Evolutionary conservation across 2,329 filamentous ascomycete species (phyloP), one percentile per base, ranked within the genome.

Genomic region (Graphiopsis chlorocephala): DNA sequence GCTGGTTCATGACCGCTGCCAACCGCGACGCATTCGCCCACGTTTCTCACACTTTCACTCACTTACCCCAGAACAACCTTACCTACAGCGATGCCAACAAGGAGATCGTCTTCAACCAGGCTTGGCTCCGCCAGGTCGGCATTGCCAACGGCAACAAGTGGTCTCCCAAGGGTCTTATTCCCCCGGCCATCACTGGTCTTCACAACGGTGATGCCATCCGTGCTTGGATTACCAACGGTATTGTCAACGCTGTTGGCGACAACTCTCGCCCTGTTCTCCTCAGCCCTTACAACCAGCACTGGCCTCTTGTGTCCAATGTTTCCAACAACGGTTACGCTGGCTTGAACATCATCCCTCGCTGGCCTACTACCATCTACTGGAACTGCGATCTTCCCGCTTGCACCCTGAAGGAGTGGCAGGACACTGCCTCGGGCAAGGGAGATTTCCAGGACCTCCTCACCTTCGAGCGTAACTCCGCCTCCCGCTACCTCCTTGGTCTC

Each of bases 11-110:
- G 25, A 81, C 72, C 20, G 64, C 77, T 12, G 67, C 67, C 3
- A 86, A 87, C 71, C 78, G 80, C 25, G 80, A 87, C 72, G 75
- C 77, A 12, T 88, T 86, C 72, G 83, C 81, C 8, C 82, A 85
- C 61, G 77, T 88, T n/a, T 86, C 85, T 1, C 86, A 88, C 74
- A 88, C 86, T 1, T 88, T 88, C 73, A 85, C 84, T 4, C 86
- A 88, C 68, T 78, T 83, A 68, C 82, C 83, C 66, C 75, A 86
- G 66, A 83, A 87, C 70, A 87, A 88, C 67, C 83, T 85, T 7
- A 88, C 86, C 0, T 88, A 86, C 74, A 71, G 77, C 2, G 86
- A 88, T 69, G 78, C 84, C 2, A 73, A 74, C 65, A 84, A 83
- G 68, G 86, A 88, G 72, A 86, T 88, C 50, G 77, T 78, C 20